Conservation (phyloP, 495 filamentous ascomycete genomes). For the Thozetella sp. region DNA sequence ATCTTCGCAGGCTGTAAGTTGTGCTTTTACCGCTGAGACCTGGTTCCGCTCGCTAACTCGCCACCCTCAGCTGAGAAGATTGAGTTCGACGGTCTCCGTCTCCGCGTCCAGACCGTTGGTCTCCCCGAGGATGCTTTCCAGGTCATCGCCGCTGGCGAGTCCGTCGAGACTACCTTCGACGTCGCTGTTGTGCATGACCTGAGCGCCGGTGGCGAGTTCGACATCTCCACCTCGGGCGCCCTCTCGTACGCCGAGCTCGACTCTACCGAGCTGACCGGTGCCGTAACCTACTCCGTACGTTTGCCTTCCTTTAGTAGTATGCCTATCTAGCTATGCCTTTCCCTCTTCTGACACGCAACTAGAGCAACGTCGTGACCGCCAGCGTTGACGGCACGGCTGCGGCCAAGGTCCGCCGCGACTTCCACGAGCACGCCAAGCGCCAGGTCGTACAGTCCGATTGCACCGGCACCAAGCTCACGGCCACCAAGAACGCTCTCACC, state of each 20-base stretch:
- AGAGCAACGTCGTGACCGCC: slow-evolving; percentile 44
- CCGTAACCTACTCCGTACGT: slow-evolving; percentile 38
- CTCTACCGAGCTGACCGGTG: slow-evolving; percentile 45
- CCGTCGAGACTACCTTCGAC: slow-evolving; percentile 57
- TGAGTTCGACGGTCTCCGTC: slow-evolving; percentile 59
- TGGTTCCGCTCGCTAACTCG: neutral
- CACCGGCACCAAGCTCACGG: slow-evolving; percentile 37
- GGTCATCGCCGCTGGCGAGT: slow-evolving; percentile 56
- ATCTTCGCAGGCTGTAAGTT: slow-evolving; percentile 54
- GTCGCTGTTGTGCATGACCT: slow-evolving; percentile 60
- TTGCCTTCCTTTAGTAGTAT: no score
- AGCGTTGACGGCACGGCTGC: slow-evolving; percentile 53
- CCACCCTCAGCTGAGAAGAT: slow-evolving; percentile 42
- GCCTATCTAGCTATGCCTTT: neutral
- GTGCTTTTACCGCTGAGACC: neutral
- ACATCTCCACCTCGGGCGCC: slow-evolving; percentile 47
- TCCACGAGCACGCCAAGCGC: slow-evolving; percentile 43
- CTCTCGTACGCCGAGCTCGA: slow-evolving; percentile 50
- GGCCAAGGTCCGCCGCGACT: slow-evolving; percentile 41
- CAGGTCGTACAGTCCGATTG: slow-evolving; percentile 50
- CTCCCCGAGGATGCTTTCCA: slow-evolving; percentile 56
- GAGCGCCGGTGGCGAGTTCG: slow-evolving; percentile 45
- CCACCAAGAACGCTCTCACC: slow-evolving; percentile 45
- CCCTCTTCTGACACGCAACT: neutral
- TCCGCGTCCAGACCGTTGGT: slow-evolving; percentile 42